A percentile compares a stretch with the other conserved stretches of the same genome.
These are phyloP conservation scores for Ceratobasidium sp. DNA, from an alignment of 1,284 basidiomycete genomes.

Conservation along the genomic window DNA sequence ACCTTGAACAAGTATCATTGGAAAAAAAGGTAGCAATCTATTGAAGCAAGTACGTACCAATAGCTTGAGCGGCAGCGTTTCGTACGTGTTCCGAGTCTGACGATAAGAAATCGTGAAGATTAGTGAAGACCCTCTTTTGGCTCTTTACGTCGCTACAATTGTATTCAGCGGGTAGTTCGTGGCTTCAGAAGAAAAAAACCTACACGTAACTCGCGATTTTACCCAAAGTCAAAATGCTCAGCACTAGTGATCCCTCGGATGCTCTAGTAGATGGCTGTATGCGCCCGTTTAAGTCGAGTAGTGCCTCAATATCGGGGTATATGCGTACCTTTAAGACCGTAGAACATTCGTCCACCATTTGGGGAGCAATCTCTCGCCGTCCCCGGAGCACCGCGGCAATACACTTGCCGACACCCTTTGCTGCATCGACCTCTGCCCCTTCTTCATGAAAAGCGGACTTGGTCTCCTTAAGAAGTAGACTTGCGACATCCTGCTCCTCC, in stretches of 20 bases:
- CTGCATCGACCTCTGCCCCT: slow-evolving; percentile 65
- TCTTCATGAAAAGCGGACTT: slow-evolving; percentile 71
- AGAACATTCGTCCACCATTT: slow-evolving; percentile 82
- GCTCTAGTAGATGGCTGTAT: slow-evolving; percentile 72
- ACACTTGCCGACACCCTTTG: slow-evolving; percentile 80
- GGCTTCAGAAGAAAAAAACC: slow-evolving; percentile 53
- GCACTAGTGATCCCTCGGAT: slow-evolving; percentile 73
- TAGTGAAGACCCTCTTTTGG: slow-evolving; percentile 80
- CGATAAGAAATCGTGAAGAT: slow-evolving; percentile 79
- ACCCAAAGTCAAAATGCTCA: slow-evolving; percentile 89
- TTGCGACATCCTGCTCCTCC: slow-evolving; percentile 62
- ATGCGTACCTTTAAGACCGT: slow-evolving; percentile 76
- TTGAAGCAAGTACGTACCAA: slow-evolving; percentile 66
- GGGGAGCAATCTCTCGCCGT: slow-evolving; percentile 76
- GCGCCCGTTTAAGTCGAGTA: slow-evolving; percentile 10
- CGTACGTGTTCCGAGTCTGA: slow-evolving; percentile 85
- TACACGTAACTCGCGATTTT: slow-evolving; percentile 90
- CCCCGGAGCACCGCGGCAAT: slow-evolving; percentile 83
- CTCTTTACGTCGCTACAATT: slow-evolving; percentile 79
- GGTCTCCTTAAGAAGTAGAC: slow-evolving; percentile 79
- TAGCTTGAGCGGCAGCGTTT: slow-evolving; percentile 90
- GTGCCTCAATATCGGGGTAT: neutral
- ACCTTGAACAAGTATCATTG: slow-evolving; percentile 61
- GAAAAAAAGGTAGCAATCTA: neutral
- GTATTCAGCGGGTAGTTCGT: neutral